Evolutionary conservation across 2,329 filamentous ascomycete genomes (phyloP), one percentile per base, ranked within the genome.

Genomic region (Aspergillus caelatus): DNA sequence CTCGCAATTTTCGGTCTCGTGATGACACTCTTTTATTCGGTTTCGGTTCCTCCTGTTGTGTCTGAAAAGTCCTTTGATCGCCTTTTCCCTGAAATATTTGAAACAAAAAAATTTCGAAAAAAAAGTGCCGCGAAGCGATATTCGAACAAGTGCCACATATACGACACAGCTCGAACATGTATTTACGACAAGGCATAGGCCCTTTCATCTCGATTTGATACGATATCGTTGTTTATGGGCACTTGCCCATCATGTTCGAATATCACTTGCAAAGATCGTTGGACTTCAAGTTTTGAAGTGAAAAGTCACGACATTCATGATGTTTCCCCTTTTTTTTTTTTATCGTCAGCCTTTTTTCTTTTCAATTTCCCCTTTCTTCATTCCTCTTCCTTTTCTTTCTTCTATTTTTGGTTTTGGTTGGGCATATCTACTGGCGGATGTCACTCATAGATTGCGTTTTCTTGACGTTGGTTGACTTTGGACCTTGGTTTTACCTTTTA

Each of bases 371-470:
- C 3, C 16, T 39, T 39, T 19, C 16, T 19, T 4, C 6, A 1
- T 39, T 39, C 16, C 19, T 19, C 6, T 71, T 67, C 69, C 69
- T 60, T 63, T 65, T 58, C 61, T 58, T 55, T 39, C 28, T 67
- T 64, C 67, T 70, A 70, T 69, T 69, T 71, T 67, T 71, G 72
- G 65, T 71, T 68, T 72, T 64, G 63, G 68, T 68, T 67, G 64
- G 72, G 78, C 80, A 77, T 76, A 77, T 74, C 68, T 64, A 72
- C 72, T 73, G 70, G 74, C 73, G 70, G 70, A 73, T 74, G 70
- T 71, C 74, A 72, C 71, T 72, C 68, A 78, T 78, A 78, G 76
- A 78, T 71, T 72, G 71, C 70, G 73, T 71, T 65, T 41, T 67
- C 69, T 72, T 68, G 66, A 70, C 65, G 67, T 68, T 70, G 61